These are phyloP conservation scores for Populus hybrid DNA, from an alignment of 441 rosid species.

Conservation along the genomic window DNA sequence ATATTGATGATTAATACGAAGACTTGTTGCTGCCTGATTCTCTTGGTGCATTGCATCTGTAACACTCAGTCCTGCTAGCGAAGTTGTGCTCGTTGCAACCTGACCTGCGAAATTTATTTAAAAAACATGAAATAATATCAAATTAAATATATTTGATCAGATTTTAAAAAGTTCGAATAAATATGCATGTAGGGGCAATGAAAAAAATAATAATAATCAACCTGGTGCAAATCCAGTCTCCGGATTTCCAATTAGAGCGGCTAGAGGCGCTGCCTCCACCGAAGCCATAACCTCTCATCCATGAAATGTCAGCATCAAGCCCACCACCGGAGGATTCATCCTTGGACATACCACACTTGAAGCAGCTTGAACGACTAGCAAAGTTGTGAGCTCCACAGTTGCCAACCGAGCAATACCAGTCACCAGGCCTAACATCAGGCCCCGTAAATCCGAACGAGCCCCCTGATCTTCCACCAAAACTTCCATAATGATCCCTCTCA, in stretches of 20 bases:
- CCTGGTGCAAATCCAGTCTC: slow-evolving; percentile 96
- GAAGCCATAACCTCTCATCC: slow-evolving; percentile 45
- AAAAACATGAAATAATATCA: neutral
- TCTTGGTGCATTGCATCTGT: slow-evolving; percentile 75
- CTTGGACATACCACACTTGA: slow-evolving; percentile 73
- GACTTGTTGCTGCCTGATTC: slow-evolving; percentile 34
- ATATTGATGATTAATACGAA: slow-evolving; percentile 28
- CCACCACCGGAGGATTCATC: slow-evolving; percentile 45
- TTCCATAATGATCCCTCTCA: slow-evolving; percentile 27
- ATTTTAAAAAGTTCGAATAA: neutral
- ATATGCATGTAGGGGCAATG: neutral
- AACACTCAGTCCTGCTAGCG: slow-evolving; percentile 68
- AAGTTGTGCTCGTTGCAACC: slow-evolving; percentile 33
- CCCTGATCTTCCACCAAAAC: slow-evolving; percentile 40
- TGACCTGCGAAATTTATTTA: slow-evolving; percentile 27
- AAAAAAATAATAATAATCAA: slow-evolving; percentile 5
- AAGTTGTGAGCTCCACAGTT: slow-evolving; percentile 20
- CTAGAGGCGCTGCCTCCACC: slow-evolving; percentile 38
- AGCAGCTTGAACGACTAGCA: slow-evolving; percentile 83
- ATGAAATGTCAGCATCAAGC: slow-evolving; percentile 37
- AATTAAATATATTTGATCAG: neutral
- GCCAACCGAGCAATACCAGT: slow-evolving; percentile 74
- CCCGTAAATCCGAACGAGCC: slow-evolving; percentile 57
- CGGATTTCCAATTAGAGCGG: slow-evolving; percentile 74
- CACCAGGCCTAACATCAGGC: slow-evolving; percentile 88